Conservation (phyloP, 2,329 filamentous ascomycete genomes). For the Erysiphe pulchra region DNA sequence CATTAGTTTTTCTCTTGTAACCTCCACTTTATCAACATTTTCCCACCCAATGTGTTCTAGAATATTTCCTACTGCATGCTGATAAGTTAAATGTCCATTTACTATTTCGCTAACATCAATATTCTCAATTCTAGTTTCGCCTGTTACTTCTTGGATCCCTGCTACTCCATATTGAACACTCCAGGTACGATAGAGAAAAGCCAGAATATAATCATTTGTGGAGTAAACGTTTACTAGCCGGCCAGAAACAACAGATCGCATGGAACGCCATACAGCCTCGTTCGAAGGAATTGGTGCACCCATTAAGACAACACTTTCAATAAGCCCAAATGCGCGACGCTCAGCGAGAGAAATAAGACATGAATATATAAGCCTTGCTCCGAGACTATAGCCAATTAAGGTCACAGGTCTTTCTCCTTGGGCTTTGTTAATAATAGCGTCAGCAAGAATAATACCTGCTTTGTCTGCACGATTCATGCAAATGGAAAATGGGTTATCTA, state of each 20-base stretch:
- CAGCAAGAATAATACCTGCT: slow-evolving; percentile 53
- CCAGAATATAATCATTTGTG: slow-evolving; percentile 66
- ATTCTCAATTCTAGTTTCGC: slow-evolving; percentile 39
- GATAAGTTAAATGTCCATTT: slow-evolving; percentile 44
- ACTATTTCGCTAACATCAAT: slow-evolving; percentile 34
- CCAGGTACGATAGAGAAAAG: slow-evolving; percentile 64
- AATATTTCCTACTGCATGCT: slow-evolving; percentile 38
- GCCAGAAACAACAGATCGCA: slow-evolving; percentile 56
- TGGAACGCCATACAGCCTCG: slow-evolving; percentile 44
- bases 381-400: slow-evolving; percentile 58
- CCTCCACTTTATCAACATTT: slow-evolving; percentile 17
- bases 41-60: slow-evolving; percentile 44
- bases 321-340: slow-evolving; percentile 53
- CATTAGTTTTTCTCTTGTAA: slow-evolving; percentile 19
- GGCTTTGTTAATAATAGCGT: slow-evolving; percentile 56
- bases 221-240: slow-evolving; percentile 74
- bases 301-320: slow-evolving; percentile 65
- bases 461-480: slow-evolving; percentile 57
- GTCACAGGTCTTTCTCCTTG: slow-evolving; percentile 65
- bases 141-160: slow-evolving; percentile 48
- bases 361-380: slow-evolving; percentile 57
- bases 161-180: slow-evolving; percentile 64
- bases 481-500: slow-evolving; percentile 65
- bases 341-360: slow-evolving; percentile 56
- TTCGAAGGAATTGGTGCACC: slow-evolving; percentile 56